Percentiles rank a stretch among this genome's conserved stretches.
phyloP scores from a whole-genome alignment of 371 early-diverging fungal species.

The Syncephalastrum contaminatum region DNA sequence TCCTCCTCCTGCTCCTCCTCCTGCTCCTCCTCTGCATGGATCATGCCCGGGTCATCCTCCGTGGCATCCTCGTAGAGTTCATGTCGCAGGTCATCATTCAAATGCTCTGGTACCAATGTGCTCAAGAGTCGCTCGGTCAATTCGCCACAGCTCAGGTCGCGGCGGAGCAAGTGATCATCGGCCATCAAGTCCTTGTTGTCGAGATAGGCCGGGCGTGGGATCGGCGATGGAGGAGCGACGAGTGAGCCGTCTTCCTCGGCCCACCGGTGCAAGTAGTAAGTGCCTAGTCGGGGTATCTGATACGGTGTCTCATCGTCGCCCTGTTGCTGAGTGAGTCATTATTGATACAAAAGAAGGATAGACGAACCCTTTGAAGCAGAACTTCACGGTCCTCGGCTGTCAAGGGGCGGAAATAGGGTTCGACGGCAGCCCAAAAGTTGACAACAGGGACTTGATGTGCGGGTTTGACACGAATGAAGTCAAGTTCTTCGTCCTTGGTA shows the following conservation, averaged over 20 bases:
- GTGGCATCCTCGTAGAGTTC: slow-evolving; percentile 7
- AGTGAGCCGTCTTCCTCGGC: slow-evolving; percentile 69
- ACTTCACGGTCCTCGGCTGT: slow-evolving; percentile 76
- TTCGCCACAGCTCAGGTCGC: slow-evolving; percentile 55
- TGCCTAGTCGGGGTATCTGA: slow-evolving; percentile 76
- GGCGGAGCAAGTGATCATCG: neutral
- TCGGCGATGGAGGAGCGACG: neutral
- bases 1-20: slow-evolving; percentile 13
- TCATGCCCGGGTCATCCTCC: neutral
- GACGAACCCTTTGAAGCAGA: slow-evolving; percentile 51
- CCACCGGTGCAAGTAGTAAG: slow-evolving; percentile 78
- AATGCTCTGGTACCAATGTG: slow-evolving; percentile 64
- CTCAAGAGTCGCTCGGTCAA: slow-evolving; percentile 76
- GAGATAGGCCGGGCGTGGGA: slow-evolving; percentile 1
- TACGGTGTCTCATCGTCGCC: slow-evolving; percentile 71
- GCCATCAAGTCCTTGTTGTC: neutral
- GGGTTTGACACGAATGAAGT: slow-evolving; percentile 44
- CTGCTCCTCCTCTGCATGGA: slow-evolving; percentile 6
- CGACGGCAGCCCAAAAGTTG: slow-evolving; percentile 79
- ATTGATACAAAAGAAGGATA: neutral
- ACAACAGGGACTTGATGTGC: slow-evolving; percentile 76
- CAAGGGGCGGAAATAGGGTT: slow-evolving; percentile 80
- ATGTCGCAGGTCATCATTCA: slow-evolving; percentile 13
- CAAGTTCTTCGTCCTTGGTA: slow-evolving; percentile 25
- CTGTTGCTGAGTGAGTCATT: slow-evolving; percentile 6